A percentile compares a stretch with the other conserved stretches of the same genome.
These are phyloP conservation scores for Triticum aestivum DNA, from an alignment of 176 grass and related monocot species.

Conservation along the genomic window IWGSC_CS_RefSeq_v2.1 NC_057809.1:600511125-600511624, in stretches of 20 bases:
- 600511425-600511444: neutral
- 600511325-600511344: neutral
- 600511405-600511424: neutral
- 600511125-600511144: neutral
- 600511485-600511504: too few species aligned
- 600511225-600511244: neutral
- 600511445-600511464: neutral
- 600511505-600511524: too few species aligned
- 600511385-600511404: neutral
- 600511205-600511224: neutral
- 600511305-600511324: neutral
- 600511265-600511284: neutral
- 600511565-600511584: too few species aligned
- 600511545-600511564: too few species aligned
- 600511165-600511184: rapidly evolving
- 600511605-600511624: too few species aligned
- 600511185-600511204: neutral
- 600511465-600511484: neutral
- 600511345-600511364: neutral
- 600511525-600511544: too few species aligned
- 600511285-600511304: neutral
- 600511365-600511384: neutral
- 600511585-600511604: too few species aligned
- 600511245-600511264: neutral
- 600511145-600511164: neutral